A percentile compares a stretch with the other conserved stretches of the same genome.
Conservation (phyloP, 345 rosid genomes). For the Cochlearia excelsa region DNA sequence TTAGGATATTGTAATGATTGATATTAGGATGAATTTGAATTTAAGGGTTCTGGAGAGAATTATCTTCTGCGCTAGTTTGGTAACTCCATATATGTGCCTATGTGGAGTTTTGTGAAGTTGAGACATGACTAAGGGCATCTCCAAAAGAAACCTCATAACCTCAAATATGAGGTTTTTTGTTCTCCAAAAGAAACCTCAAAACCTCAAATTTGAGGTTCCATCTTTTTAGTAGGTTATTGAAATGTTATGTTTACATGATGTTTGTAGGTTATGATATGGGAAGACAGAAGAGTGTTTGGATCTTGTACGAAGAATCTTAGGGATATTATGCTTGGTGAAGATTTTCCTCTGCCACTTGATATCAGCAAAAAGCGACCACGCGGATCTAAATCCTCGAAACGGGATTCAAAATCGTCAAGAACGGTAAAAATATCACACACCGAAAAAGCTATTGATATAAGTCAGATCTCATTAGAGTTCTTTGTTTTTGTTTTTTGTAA, state of each 20-base stretch:
- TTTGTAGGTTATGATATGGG: slow-evolving; percentile 83
- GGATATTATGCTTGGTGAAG: slow-evolving; percentile 83
- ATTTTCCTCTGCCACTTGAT: slow-evolving; percentile 64
- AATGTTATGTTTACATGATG: not conserved
- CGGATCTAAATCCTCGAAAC: slow-evolving; percentile 66
- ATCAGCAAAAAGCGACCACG: slow-evolving; percentile 75
- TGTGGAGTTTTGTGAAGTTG: slow-evolving; percentile 3
- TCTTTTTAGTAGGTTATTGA: not conserved
- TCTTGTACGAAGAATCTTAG: slow-evolving; percentile 61
- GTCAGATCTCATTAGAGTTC: slow-evolving; percentile 5
- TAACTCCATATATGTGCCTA: not conserved
- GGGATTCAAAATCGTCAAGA: slow-evolving; percentile 81
- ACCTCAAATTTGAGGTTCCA: no score
- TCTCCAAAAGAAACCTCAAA: no score
- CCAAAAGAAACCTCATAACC: no score
- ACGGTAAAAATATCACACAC: slow-evolving; percentile 43
- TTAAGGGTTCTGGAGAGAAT: no score
- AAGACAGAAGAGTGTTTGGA: slow-evolving; percentile 92
- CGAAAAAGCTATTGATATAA: slow-evolving; percentile 4
- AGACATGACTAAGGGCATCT: not conserved
- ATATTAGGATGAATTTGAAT: no score
- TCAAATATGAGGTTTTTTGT: no score
- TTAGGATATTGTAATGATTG: no score
- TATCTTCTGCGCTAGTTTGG: no score
- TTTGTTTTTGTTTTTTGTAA: not conserved